phyloP scores from a whole-genome alignment of 2,329 filamentous ascomycete species.

The Botryotinia convoluta region DNA sequence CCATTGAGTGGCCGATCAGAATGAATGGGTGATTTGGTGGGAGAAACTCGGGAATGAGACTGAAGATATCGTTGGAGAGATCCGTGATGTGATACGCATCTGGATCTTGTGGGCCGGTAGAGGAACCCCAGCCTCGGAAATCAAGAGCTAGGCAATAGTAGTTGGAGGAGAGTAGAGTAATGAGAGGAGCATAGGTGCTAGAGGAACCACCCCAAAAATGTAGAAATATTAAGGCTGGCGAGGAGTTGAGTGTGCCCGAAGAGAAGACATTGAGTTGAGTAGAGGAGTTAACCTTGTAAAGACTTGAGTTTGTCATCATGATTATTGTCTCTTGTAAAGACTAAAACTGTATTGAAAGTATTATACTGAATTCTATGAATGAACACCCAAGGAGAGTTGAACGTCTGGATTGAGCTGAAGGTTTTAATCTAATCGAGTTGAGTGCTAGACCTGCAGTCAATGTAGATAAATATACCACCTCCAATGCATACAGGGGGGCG shows the following conservation, averaged over 20 bases:
- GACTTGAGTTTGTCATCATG: neutral
- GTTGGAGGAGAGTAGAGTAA: conserved; percentile 21
- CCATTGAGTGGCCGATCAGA: conserved; percentile 43
- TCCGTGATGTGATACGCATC: conserved; percentile 36
- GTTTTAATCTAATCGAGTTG: neutral
- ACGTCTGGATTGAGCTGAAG: neutral
- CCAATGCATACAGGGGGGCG: neutral
- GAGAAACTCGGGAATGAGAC: conserved; percentile 27
- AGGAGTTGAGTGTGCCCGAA: neutral
- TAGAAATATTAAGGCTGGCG: conserved; percentile 36
- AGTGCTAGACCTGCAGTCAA: neutral
- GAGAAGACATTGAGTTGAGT: conserved; percentile 14
- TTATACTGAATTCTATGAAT: neutral
- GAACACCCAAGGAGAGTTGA: neutral
- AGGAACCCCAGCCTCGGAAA: conserved; percentile 42
- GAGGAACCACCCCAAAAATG: conserved; percentile 44
- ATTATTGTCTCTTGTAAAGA: neutral
- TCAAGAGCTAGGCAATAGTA: conserved; percentile 37
- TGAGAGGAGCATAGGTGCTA: conserved; percentile 35
- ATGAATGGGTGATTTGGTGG: conserved; percentile 32
- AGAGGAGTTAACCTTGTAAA: conserved; percentile 5
- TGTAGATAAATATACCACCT: neutral
- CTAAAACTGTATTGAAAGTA: neutral
- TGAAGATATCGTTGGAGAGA: conserved; percentile 30
- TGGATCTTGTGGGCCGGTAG: conserved; percentile 34